A percentile compares a stretch with the other conserved stretches of the same genome.
These are phyloP conservation scores for Coniochaeta sp. DNA, from an alignment of 2,329 filamentous ascomycete genomes.

Conservation along the genomic window DNA sequence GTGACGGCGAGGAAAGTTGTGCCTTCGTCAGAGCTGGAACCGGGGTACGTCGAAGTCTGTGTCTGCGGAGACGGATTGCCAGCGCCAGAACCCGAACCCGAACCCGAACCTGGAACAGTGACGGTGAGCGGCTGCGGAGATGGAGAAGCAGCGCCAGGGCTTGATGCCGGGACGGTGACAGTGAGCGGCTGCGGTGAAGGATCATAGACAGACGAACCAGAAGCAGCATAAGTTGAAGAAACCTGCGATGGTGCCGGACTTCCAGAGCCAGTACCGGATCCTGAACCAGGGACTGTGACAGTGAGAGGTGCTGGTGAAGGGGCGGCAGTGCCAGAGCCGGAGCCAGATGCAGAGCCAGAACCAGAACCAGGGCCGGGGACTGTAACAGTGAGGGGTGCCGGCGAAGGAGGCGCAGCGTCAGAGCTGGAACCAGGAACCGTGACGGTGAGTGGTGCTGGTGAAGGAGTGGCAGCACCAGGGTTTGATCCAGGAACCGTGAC, in stretches of 20 bases:
- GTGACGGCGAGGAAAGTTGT: background rate
- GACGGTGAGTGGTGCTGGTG: constrained; percentile 7
- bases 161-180: constrained; percentile 1
- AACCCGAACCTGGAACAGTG: background rate
- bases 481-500: constrained; percentile 3
- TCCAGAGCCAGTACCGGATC: no score
- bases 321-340: no score
- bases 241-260: no score
- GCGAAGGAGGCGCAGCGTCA: background rate
- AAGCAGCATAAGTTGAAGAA: no score
- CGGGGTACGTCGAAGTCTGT: no score
- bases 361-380: background rate
- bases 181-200: background rate
- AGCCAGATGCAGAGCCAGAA: background rate
- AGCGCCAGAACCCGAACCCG: background rate
- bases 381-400: background rate
- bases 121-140: background rate
- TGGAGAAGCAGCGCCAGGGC: constrained; percentile 1
- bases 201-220: background rate
- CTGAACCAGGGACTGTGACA: background rate
- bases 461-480: background rate
- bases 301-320: background rate
- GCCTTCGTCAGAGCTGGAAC: no score
- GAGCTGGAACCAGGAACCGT: constrained; percentile 4
- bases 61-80: no score